Base-by-base conservation (phyloP, 208 protist genomes). In the Novymonas esmeraldas region DNA sequence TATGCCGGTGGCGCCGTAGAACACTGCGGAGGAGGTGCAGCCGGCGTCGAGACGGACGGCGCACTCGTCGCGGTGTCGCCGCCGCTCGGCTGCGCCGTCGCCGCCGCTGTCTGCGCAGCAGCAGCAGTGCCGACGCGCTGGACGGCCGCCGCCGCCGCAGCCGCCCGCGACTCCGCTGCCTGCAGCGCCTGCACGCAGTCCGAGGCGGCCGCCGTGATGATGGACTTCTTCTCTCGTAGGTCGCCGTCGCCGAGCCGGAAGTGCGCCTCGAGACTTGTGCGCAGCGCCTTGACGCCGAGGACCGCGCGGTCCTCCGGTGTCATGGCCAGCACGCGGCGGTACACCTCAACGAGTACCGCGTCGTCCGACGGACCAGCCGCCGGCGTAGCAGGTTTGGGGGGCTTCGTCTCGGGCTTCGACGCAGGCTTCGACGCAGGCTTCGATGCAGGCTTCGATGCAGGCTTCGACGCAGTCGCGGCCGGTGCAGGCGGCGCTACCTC, bases 211-310 rank as follows among this genome's bases (percentile, higher is more conserved):
- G 78, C 66, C 42, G 81, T 81, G 38, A 95, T 92, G 56, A 79
- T 42, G 20, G 80, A 73, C 70, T 91, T 90, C 42, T 62, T 64
- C 22, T 55, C n/a, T 45, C 85, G 77, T 24, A 95, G 73, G 26
- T 63, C 81, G 5, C 82, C 80, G 11, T 60, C 68, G 4, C 48
- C 24, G 2, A 91, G 52, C 34, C 58, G 34, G 66, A 95, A 89
- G 49, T 67, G 69, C 7, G 28, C 26, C 72, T 95, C 79, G 3
- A 95, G 50, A 56, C 82, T 76, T 2, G 67, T 70, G 20, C 89
- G 86, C 45, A 95, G 73, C 50, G 71, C 65, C 77, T 90, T 92
- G 11, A 82, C 80, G 39, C 86, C 82, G 18, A 95, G 76, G 13
- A 59, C 39, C 14, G 59, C 49, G n/a, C 89, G 81, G 65, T 92